Base-by-base conservation (phyloP, 192 early-diverging fungal species). In the Coemansia sp. region DNA sequence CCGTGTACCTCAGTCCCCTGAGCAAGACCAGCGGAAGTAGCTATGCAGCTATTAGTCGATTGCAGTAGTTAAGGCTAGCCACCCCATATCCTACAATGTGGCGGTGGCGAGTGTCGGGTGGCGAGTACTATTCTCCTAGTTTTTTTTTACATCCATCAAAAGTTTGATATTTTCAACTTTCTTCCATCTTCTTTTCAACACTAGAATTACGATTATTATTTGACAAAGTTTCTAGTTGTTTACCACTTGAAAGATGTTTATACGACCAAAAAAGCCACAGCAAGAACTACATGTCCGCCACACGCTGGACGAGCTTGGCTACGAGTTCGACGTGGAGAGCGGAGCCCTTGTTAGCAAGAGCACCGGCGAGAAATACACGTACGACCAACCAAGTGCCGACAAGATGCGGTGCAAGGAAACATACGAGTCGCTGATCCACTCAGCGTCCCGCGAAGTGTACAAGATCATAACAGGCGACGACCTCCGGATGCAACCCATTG, bases 231-330 rank as follows among this genome's bases (percentile, higher is more conserved):
- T 40, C 5, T 40, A 2, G 11, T 48, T 52, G 9, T 52, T 25
- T 52, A 15, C 22, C 2, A 40, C 41, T 63, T 43, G 9, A 46
- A 57, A 15, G 17, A 81, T 81, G 78, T 81, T 81, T 72, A 66
- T 81, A 17, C 63, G 78, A 11, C 78, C 78, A 11, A 66, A 72
- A 25, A 75, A 69, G 50, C 57, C 65, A 0, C 48, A 6, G 2
- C 60, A 69, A 4, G 63, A 69, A 46, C 45, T 33, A 3, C 62
- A 62, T 14, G 54, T 53, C 0, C 69, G 78, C 22, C 46, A 43
- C 15, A 54, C 73, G 33, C 63, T 81, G 1, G 35, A 17, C 5
- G 78, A 81, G 8, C 69, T 81, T 2, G 78, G 78, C 2, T 81
- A 66, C 59, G 38, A 49, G 38, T 69, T 81, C 45, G 71, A 79